phyloP scores from a whole-genome alignment of 148 eudicot genomes.

The Diospyros lotus region DNA sequence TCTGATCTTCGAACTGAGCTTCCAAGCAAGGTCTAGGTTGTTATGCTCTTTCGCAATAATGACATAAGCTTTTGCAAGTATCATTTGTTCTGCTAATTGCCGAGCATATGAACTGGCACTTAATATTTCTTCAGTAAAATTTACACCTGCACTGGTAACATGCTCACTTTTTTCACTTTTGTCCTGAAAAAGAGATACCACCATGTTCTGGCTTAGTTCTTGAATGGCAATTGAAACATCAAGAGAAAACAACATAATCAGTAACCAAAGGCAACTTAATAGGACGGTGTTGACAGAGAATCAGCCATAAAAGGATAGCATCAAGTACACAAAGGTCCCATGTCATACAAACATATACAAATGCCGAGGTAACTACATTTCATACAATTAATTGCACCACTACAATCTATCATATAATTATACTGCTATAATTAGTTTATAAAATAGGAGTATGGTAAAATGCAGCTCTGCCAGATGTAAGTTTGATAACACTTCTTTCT shows the following conservation, averaged over 20 bases:
- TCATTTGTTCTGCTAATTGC: conserved; percentile 74
- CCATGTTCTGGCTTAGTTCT: conserved; percentile 2
- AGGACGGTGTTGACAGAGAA: not conserved
- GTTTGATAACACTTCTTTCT: not conserved
- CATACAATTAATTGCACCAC: not conserved
- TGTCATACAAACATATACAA: not conserved
- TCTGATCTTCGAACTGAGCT: conserved; percentile 64
- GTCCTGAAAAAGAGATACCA: conserved; percentile 34
- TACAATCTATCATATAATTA: too few relatives aligned
- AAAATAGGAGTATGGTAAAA: not conserved
- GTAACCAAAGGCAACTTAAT: not conserved
- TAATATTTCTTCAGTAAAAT: conserved; percentile 39
- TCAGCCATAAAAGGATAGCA: not conserved
- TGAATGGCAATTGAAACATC: not conserved
- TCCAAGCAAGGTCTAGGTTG: conserved; percentile 76
- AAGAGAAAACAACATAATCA: not conserved
- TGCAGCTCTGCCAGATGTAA: not conserved
- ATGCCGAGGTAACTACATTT: not conserved
- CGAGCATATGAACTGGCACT: conserved; percentile 58
- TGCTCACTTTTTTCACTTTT: conserved; percentile 20
- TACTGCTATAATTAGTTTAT: not conserved
- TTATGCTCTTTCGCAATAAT: conserved; percentile 81
- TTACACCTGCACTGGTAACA: conserved; percentile 27
- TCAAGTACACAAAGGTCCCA: not conserved
- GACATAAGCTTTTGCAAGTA: conserved; percentile 76